These are phyloP conservation scores for Lipomyces kockii DNA, from an alignment of 805 yeast species.

Conservation along the genomic window DNA sequence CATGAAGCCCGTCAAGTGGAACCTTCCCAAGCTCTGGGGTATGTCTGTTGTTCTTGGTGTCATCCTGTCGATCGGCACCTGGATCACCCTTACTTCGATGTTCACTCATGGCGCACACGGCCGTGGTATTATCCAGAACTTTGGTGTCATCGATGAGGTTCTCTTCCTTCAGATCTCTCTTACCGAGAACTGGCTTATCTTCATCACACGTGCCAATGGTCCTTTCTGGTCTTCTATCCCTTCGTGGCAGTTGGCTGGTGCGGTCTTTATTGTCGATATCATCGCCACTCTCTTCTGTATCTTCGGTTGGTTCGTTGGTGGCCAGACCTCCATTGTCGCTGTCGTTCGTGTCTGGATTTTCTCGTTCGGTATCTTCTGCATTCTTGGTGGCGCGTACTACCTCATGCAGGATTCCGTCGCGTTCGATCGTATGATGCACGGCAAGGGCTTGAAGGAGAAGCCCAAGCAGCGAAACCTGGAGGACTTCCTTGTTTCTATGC, in stretches of 20 bases:
- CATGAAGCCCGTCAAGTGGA: constrained; percentile 93
- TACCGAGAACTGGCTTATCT: constrained; percentile 97
- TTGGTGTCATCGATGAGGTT: constrained; percentile 92
- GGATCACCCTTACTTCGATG: constrained; percentile 96
- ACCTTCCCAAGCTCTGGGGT: constrained; percentile 90
- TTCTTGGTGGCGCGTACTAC: constrained; percentile 95
- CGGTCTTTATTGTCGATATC: constrained; percentile 87
- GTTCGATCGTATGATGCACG: constrained; percentile 63
- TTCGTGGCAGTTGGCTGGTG: constrained; percentile 96
- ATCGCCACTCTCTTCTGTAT: constrained; percentile 89
- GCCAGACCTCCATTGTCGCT: constrained; percentile 95
- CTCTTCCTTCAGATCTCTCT: constrained; percentile 91
- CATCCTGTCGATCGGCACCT: constrained; percentile 75
- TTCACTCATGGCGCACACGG: constrained; percentile 56
- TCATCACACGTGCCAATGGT: constrained; percentile 95
- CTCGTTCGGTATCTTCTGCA: constrained; percentile 97
- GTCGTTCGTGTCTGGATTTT: constrained; percentile 93
- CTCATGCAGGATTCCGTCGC: constrained; percentile 66
- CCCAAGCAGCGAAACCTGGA: constrained; percentile 57
- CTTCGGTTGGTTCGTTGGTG: constrained; percentile 98
- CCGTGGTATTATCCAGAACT: constrained; percentile 80
- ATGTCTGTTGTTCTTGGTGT: constrained; percentile 73
- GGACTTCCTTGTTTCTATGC: constrained; percentile 66
- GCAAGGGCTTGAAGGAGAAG: constrained; percentile 51
- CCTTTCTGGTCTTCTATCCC: constrained; percentile 97